Percentiles rank a stretch among this genome's conserved stretches.
Conservation (phyloP, 2,329 filamentous ascomycete genomes). For the Apiospora koreana region DNA sequence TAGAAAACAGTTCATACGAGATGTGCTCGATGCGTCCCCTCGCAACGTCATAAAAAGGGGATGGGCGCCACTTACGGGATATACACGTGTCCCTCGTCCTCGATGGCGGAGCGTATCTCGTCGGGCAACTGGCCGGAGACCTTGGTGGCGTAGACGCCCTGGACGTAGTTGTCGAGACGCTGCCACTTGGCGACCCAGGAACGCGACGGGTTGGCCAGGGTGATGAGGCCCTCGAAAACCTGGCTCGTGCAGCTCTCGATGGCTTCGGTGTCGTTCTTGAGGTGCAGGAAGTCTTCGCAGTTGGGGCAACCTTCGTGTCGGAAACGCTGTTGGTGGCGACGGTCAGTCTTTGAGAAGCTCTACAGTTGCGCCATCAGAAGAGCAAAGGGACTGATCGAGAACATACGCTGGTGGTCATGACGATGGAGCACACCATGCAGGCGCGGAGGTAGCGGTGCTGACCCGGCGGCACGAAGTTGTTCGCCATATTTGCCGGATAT, state of each 20-base stretch:
- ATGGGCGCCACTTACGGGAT: conserved; percentile 56
- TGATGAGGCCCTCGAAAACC: conserved; percentile 91
- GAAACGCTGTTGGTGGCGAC: conserved; percentile 65
- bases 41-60: conserved; percentile 44
- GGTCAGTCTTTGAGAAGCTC: background rate
- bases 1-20: background rate
- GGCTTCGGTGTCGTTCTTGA: conserved; percentile 75
- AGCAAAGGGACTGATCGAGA: conserved; percentile 14
- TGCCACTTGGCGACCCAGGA: conserved; percentile 99
- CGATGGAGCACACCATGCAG: conserved; percentile 98
- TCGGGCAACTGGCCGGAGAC: conserved; percentile 80
- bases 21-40: background rate
- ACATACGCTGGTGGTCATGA: conserved; percentile 75
- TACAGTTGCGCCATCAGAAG: background rate
- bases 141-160: conserved; percentile 91
- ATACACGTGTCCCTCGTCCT: conserved; percentile 66
- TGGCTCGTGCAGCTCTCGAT: conserved; percentile 93
- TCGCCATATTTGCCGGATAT: conserved; percentile 37
- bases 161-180: conserved; percentile 82
- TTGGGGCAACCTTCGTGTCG: conserved; percentile 88
- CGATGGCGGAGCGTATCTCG: conserved; percentile 60
- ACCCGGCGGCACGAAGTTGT: conserved; percentile 69
- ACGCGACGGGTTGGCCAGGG: conserved; percentile 75
- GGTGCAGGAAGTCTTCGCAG: conserved; percentile 89
- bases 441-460: conserved; percentile 88